These are phyloP conservation scores for Tuber brumale DNA, from an alignment of 495 filamentous ascomycete genomes.

Conservation along the genomic window DNA sequence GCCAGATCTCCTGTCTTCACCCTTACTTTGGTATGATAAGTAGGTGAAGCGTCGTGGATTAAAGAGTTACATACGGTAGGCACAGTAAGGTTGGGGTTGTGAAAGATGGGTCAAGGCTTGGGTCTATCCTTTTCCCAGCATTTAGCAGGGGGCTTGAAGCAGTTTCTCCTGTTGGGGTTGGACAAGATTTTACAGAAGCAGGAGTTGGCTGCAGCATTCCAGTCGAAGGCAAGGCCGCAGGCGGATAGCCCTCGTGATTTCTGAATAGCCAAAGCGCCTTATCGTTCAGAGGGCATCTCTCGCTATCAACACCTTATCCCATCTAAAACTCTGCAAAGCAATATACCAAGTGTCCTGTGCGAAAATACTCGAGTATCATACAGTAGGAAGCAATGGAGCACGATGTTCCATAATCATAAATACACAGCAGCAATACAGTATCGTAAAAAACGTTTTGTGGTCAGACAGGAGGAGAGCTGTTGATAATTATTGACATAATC, in stretches of 20 bases:
- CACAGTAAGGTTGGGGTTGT: not conserved
- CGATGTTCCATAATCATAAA: not conserved
- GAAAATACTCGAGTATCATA: not conserved
- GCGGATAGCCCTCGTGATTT: slow-evolving; percentile 4
- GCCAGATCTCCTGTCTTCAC: not conserved
- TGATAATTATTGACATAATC: not conserved
- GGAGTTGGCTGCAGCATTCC: not conserved
- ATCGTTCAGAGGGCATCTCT: not conserved
- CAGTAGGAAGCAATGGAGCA: not conserved
- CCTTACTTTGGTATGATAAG: slow-evolving; percentile 26
- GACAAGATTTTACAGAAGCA: slow-evolving; percentile 4
- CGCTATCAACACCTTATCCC: not conserved
- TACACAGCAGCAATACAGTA: not conserved
- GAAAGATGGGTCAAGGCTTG: not conserved
- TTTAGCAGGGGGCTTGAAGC: not conserved
- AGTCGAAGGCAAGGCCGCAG: not conserved
- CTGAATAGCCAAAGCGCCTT: not conserved
- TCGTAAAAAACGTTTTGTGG: not conserved
- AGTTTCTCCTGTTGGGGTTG: not conserved
- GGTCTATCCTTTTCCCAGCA: not conserved
- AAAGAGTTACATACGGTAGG: slow-evolving; percentile 5
- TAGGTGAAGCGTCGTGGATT: slow-evolving; percentile 6
- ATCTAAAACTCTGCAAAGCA: not conserved
- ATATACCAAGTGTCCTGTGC: not conserved
- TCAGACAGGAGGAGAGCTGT: not conserved